Evolutionary conservation across 768 basidiomycete species (phyloP).

Genomic region (Hypholoma fasciculare): DNA sequence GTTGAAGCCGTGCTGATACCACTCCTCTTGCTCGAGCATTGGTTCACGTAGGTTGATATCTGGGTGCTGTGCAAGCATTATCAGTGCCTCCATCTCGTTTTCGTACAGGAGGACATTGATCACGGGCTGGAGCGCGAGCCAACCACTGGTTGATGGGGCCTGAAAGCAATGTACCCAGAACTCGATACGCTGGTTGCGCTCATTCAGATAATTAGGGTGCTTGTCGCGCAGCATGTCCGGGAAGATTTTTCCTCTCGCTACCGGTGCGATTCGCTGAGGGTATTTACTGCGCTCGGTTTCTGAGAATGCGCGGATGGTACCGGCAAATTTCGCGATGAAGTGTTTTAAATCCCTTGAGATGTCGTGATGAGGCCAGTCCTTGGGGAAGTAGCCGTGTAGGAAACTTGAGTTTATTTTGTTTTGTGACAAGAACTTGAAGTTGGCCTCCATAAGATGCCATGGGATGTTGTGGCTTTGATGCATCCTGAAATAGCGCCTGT

Average conservation of each 20-base stretch:
- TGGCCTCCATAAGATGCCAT: conserved; percentile 32
- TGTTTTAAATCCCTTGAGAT: conserved; percentile 27
- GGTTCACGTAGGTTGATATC: conserved; percentile 22
- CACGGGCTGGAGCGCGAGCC: conserved; percentile 24
- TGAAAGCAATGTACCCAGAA: conserved; percentile 31
- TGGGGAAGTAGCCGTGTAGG: conserved; percentile 25
- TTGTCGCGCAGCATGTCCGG: conserved; percentile 26
- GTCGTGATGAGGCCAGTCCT: conserved; percentile 12
- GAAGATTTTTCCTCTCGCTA: conserved; percentile 25
- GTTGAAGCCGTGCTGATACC: conserved; percentile 33
- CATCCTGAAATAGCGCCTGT: conserved; percentile 19
- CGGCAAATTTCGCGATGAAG: conserved; percentile 27
- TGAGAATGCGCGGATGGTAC: conserved; percentile 31
- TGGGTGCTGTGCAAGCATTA: conserved; percentile 39
- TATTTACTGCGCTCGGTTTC: conserved; percentile 38
- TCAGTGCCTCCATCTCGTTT: conserved; percentile 28
- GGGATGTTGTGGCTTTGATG: conserved; percentile 42
- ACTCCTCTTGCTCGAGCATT: conserved; percentile 22
- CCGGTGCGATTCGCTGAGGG: conserved; percentile 14
- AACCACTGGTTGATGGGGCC: conserved; percentile 21
- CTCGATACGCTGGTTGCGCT: conserved; percentile 28
- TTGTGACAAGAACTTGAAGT: conserved; percentile 32
- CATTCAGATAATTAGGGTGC: conserved; percentile 29
- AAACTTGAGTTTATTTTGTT: conserved; percentile 29
- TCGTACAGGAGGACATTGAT: conserved; percentile 35